A percentile compares a stretch with the other conserved stretches of the same genome.
phyloP scores from a whole-genome alignment of 2,329 filamentous ascomycete species.

The Raffaelea ambrosiae region DNA sequence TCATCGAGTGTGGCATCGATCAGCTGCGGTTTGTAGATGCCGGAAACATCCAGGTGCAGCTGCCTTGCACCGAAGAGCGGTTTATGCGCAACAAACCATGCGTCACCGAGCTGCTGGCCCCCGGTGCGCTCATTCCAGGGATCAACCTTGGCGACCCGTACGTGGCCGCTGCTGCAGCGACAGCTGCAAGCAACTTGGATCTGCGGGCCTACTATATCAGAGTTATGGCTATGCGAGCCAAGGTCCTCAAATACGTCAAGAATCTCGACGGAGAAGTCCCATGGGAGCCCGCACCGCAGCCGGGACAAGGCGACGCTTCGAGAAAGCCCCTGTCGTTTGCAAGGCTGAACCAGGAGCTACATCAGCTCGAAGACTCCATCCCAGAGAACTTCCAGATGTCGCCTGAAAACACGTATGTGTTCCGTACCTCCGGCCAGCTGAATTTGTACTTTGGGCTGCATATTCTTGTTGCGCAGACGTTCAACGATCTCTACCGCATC shows the following conservation, averaged over 20 bases:
- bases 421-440: conserved; percentile 2
- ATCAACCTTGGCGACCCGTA: no score
- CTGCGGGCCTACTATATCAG: conserved; percentile 8
- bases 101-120: no score
- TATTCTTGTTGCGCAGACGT: conserved; percentile 9
- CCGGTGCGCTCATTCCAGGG: no score
- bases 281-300: neutral
- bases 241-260: conserved; percentile 9
- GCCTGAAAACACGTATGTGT: conserved; percentile 4
- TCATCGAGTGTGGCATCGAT: conserved; percentile 10
- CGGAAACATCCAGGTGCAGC: conserved; percentile 8
- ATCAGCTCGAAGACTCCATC: conserved; percentile 2
- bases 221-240: conserved; percentile 6
- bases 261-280: conserved; percentile 7
- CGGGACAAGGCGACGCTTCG: no score
- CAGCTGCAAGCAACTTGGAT: conserved; percentile 1
- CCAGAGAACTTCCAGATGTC: conserved; percentile 1
- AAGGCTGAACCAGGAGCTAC: conserved; percentile 3
- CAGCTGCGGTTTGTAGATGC: conserved; percentile 9
- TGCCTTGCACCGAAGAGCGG: conserved; percentile 7
- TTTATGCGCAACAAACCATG: conserved; percentile 4
- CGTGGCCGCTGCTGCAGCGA: no score
- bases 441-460: conserved; percentile 8
- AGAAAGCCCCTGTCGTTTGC: neutral
- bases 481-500: conserved; percentile 9